A percentile compares a stretch with the other conserved stretches of the same genome.
Conservation (phyloP, 1,284 basidiomycete species). For the Fomitopsis palustris region DNA sequence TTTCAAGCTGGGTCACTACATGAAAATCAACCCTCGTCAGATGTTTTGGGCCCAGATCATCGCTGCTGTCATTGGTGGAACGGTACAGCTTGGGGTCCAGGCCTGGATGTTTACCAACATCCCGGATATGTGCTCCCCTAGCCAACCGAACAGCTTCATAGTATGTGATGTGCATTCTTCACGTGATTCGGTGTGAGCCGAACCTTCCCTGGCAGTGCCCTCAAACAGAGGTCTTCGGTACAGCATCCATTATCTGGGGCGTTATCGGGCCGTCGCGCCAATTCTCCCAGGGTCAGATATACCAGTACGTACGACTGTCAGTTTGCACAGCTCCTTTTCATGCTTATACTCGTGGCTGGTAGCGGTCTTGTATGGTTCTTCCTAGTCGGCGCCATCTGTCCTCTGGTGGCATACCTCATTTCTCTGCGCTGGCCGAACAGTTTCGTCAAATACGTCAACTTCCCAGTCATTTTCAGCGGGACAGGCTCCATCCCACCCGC, state of each 20-base stretch:
- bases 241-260: slow-evolving; percentile 48
- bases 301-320: slow-evolving; percentile 19
- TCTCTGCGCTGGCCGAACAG: slow-evolving; percentile 40
- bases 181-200: too few relatives aligned
- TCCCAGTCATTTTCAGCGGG: slow-evolving; percentile 53
- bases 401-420: slow-evolving; percentile 37
- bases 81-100: slow-evolving; percentile 45
- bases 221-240: slow-evolving; percentile 38
- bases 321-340: not conserved
- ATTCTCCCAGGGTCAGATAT: slow-evolving; percentile 38
- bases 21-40: slow-evolving; percentile 47
- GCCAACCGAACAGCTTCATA: slow-evolving; percentile 37
- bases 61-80: slow-evolving; percentile 45
- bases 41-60: slow-evolving; percentile 50
- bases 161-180: slow-evolving; percentile 5
- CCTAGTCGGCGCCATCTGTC: slow-evolving; percentile 49
- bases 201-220: too few relatives aligned
- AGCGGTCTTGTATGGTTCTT: slow-evolving; percentile 50
- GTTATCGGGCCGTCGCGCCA: slow-evolving; percentile 44
- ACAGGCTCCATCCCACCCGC: slow-evolving; percentile 50
- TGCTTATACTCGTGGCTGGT: not conserved
- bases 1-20: slow-evolving; percentile 52
- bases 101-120: slow-evolving; percentile 53
- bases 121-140: slow-evolving; percentile 36
- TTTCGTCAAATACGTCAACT: slow-evolving; percentile 44